phyloP scores from a whole-genome alignment of 2,329 filamentous ascomycete genomes.

The Fusarium denticulatum region DNA sequence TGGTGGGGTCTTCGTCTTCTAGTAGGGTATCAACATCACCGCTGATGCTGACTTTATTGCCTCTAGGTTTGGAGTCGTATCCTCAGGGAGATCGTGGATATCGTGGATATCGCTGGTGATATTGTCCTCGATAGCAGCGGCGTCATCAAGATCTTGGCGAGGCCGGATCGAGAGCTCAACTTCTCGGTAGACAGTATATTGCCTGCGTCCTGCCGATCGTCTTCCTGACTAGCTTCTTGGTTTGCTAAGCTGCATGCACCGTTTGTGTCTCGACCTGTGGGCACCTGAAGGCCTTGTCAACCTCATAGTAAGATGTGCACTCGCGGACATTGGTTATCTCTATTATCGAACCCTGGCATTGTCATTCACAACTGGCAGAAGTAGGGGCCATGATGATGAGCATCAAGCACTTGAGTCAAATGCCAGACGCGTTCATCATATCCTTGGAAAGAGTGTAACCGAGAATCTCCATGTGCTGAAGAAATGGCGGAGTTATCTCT shows the following conservation, averaged over 20 bases:
- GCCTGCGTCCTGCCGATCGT: too few relatives aligned
- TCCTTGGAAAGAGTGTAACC: neutral
- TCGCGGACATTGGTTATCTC: neutral
- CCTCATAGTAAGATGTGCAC: too few relatives aligned
- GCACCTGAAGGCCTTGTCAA: too few relatives aligned
- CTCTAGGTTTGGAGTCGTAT: too few relatives aligned
- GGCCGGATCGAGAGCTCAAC: too few relatives aligned
- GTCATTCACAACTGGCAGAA: neutral
- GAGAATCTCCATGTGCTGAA: neutral
- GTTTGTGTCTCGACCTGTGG: too few relatives aligned
- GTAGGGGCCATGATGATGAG: neutral
- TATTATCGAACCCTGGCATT: neutral
- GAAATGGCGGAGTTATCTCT: neutral
- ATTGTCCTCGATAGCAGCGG: too few relatives aligned
- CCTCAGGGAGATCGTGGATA: neutral
- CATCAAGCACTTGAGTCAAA: too few relatives aligned
- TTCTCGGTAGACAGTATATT: too few relatives aligned
- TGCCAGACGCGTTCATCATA: neutral
- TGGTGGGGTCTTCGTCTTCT: neutral
- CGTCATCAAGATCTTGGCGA: neutral
- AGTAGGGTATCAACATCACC: fast-evolving
- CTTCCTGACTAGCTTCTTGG: too few relatives aligned
- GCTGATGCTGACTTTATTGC: neutral
- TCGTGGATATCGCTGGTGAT: neutral
- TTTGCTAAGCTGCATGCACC: too few relatives aligned